phyloP scores from a whole-genome alignment of 129 eudicot species.

The Flaveria brownii region DNA sequence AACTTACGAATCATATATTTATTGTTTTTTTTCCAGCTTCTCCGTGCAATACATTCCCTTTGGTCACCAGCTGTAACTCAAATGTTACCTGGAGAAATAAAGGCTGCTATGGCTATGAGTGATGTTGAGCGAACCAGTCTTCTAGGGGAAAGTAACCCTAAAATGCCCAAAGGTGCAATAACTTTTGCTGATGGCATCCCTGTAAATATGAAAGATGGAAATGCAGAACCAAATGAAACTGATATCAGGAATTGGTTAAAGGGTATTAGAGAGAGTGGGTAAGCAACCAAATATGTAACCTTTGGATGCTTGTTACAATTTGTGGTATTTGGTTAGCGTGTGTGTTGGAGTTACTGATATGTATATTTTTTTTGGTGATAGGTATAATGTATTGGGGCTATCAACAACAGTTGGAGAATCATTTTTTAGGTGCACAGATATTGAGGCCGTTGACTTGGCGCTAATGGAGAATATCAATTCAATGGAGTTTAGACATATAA shows the following conservation, averaged over 20 bases:
- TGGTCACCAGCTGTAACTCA: slow-evolving; percentile 87
- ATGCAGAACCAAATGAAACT: slow-evolving; percentile 67
- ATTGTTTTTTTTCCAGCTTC: slow-evolving; percentile 51
- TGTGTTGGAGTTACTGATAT: slow-evolving; percentile 12
- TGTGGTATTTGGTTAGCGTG: slow-evolving; percentile 2
- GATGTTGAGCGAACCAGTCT: slow-evolving; percentile 78
- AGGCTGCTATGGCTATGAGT: slow-evolving; percentile 79
- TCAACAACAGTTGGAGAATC: slow-evolving; percentile 85
- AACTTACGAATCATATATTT: background rate
- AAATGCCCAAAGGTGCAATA: slow-evolving; percentile 57
- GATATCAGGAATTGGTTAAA: slow-evolving; percentile 91
- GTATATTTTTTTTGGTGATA: slow-evolving; percentile 23
- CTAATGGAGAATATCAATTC: slow-evolving; percentile 76
- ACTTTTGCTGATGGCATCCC: slow-evolving; percentile 60
- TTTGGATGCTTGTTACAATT: slow-evolving; percentile 11
- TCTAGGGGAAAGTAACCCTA: slow-evolving; percentile 73
- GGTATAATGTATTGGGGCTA: slow-evolving; percentile 92
- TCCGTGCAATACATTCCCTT: slow-evolving; percentile 90
- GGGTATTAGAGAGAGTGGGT: slow-evolving; percentile 99
- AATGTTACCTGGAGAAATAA: slow-evolving; percentile 84
- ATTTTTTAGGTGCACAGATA: slow-evolving; percentile 65
- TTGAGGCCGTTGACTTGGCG: slow-evolving; percentile 57
- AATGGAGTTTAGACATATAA: slow-evolving; percentile 94
- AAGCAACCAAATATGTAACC: slow-evolving; percentile 28
- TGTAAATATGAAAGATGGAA: slow-evolving; percentile 58